phyloP scores from a whole-genome alignment of 306 rosid species.

The Sesbania bispinosa region DNA sequence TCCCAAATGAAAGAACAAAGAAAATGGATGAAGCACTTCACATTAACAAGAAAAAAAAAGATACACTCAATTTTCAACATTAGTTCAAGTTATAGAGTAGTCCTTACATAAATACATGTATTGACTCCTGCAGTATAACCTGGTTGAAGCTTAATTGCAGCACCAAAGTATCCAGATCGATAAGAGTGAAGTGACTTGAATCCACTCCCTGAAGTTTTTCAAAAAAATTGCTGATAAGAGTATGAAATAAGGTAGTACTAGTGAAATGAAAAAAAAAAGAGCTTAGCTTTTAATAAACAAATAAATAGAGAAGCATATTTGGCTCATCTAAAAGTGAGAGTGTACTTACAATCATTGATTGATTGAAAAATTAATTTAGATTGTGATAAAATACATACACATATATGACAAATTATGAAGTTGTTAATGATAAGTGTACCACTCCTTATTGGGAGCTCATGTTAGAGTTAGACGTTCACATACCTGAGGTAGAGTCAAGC shows the following conservation, averaged over 20 bases:
- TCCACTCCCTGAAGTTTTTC: constrained; percentile 75
- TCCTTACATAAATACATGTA: constrained; percentile 74
- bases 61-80: background rate
- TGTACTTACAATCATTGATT: too few relatives aligned
- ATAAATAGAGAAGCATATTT: background rate
- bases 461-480: too few relatives aligned
- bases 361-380: too few relatives aligned
- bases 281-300: background rate
- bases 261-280: background rate
- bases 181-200: constrained; percentile 69
- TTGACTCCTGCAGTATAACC: constrained; percentile 92
- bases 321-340: too few relatives aligned
- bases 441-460: too few relatives aligned
- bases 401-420: background rate
- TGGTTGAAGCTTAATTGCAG: constrained; percentile 69
- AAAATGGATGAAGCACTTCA: background rate
- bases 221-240: background rate
- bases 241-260: background rate
- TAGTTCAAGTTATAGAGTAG: background rate
- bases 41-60: background rate
- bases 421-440: too few relatives aligned
- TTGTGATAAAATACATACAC: background rate
- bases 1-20: constrained; percentile 5
- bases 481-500: constrained; percentile 77
- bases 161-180: constrained; percentile 75